phyloP scores from a whole-genome alignment of 148 eudicot genomes.

The Oxyria digyna region DNA sequence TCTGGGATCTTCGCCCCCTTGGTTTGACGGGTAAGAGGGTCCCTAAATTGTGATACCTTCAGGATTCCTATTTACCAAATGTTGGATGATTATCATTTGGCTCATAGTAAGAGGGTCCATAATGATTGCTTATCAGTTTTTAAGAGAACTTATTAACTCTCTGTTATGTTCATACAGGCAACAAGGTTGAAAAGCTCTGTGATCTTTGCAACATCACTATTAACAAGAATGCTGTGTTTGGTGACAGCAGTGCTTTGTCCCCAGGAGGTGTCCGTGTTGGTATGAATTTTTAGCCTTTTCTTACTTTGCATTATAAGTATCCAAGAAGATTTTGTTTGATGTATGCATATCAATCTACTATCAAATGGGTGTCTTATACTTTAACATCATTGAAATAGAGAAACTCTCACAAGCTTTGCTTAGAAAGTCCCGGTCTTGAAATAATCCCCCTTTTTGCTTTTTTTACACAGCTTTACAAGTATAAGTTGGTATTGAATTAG shows the following conservation, averaged over 20 bases:
- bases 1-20: constrained; percentile 97
- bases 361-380: neutral
- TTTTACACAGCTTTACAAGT: too few species aligned
- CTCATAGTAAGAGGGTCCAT: neutral
- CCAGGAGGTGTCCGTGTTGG: constrained; percentile 97
- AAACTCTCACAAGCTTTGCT: neutral
- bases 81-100: too few species aligned
- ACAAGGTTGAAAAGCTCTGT: constrained; percentile 96
- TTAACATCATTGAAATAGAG: neutral
- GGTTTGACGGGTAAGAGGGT: constrained; percentile 69
- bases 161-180: constrained; percentile 36
- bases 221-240: constrained; percentile 96
- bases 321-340: neutral
- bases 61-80: too few species aligned
- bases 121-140: too few species aligned
- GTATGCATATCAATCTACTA: neutral
- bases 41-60: neutral
- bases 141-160: neutral
- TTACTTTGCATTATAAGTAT: neutral
- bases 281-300: constrained; percentile 19
- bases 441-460: too few species aligned
- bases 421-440: neutral
- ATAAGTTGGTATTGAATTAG: neutral
- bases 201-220: constrained; percentile 93
- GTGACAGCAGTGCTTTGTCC: constrained; percentile 93